These are phyloP conservation scores for Neurospora hispaniola DNA, from an alignment of 495 filamentous ascomycete species.

Conservation along the genomic window DNA sequence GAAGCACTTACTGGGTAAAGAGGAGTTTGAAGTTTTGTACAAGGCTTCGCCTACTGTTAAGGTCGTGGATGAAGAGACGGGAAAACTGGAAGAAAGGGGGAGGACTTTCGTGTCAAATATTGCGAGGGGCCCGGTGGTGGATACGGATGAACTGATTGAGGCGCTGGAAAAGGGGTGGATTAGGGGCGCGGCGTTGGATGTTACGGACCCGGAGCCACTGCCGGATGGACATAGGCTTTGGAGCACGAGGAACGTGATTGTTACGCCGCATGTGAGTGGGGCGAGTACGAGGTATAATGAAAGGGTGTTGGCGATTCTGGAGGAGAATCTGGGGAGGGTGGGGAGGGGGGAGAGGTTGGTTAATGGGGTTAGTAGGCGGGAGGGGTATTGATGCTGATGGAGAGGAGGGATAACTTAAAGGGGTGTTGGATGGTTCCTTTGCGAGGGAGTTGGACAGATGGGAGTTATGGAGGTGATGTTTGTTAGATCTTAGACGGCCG, in stretches of 20 bases:
- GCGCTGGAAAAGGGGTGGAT: constrained; percentile 49
- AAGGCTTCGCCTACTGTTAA: too few relatives aligned
- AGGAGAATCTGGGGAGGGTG: constrained; percentile 48
- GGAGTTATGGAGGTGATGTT: not conserved
- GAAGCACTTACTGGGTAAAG: constrained; percentile 45
- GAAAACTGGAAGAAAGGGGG: too few relatives aligned
- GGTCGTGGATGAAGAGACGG: too few relatives aligned
- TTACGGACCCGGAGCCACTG: constrained; percentile 79
- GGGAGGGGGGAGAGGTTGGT: constrained; percentile 51
- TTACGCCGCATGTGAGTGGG: constrained; percentile 75
- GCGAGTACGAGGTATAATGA: constrained; percentile 47
- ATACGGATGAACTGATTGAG: constrained; percentile 54
- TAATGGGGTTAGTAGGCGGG: constrained; percentile 55
- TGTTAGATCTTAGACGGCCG: not conserved
- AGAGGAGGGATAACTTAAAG: too few relatives aligned
- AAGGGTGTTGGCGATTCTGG: constrained; percentile 47
- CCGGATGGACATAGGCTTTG: constrained; percentile 60
- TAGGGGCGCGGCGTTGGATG: constrained; percentile 69
- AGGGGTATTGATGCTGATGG: constrained; percentile 40
- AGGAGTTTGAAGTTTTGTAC: constrained; percentile 56
- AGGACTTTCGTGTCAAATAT: constrained; percentile 63
- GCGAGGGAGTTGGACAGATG: not conserved
- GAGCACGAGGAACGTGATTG: constrained; percentile 59
- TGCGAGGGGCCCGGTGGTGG: constrained; percentile 59
- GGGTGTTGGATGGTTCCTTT: not conserved